Percentiles rank a stretch among this genome's conserved stretches.
Conservation (phyloP, 2,329 filamentous ascomycete genomes). For the Colletotrichum caudatum region DNA sequence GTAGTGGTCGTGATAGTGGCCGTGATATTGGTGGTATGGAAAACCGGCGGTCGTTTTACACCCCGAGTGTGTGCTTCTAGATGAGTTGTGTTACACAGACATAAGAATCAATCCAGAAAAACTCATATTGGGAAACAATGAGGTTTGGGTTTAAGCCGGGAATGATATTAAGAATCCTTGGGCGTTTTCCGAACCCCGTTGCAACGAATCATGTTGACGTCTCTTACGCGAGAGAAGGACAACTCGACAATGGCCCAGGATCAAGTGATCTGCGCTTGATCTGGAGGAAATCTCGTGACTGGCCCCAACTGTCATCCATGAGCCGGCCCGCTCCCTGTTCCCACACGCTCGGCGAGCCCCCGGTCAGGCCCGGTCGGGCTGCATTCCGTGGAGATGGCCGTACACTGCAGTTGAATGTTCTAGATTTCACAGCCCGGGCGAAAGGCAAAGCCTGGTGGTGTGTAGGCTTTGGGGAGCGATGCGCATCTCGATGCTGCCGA, state of each 20-base stretch:
- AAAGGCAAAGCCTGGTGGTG: not conserved
- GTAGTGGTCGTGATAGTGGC: too few relatives aligned
- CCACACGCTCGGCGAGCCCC: conserved; percentile 16
- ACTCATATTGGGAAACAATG: too few relatives aligned
- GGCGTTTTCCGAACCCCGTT: not conserved
- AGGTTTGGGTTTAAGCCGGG: too few relatives aligned
- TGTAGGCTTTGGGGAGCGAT: not conserved
- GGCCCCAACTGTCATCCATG: not conserved
- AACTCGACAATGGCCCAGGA: not conserved
- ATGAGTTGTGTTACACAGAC: too few relatives aligned
- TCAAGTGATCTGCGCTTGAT: not conserved
- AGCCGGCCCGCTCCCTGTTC: not conserved
- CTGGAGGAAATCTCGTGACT: not conserved
- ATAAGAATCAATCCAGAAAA: too few relatives aligned
- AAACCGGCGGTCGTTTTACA: too few relatives aligned
- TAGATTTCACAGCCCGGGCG: not conserved
- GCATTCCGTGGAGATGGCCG: not conserved
- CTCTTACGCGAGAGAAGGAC: not conserved
- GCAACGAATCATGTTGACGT: not conserved
- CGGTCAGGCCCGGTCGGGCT: conserved; percentile 28
- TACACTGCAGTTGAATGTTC: not conserved
- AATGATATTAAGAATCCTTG: too few relatives aligned
- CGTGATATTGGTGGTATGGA: too few relatives aligned
- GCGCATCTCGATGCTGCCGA: not conserved
- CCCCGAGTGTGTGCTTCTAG: too few relatives aligned